Conservation (phyloP, 352 stramenopile genomes). For the Phytophthora megakarya region DNA sequence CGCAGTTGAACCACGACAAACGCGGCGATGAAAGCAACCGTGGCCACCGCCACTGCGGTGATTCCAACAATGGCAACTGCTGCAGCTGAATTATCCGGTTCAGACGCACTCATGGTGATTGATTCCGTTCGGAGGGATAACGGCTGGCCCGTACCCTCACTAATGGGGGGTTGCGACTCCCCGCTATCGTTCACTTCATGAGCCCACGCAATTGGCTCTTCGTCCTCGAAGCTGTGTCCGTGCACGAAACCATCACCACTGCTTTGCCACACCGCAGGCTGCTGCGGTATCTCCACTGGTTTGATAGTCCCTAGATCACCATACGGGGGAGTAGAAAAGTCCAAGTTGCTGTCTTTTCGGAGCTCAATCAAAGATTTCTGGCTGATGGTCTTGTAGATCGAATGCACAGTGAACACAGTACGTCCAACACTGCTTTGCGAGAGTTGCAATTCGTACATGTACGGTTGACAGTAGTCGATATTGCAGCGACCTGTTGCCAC, state of each 20-base stretch:
- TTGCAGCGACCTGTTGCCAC: constrained; percentile 43
- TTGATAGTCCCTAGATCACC: constrained; percentile 6
- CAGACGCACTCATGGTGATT: not conserved
- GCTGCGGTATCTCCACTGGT: not conserved
- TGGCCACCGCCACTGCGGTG: constrained; percentile 5
- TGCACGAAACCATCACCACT: not conserved
- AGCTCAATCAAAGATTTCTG: constrained; percentile 44
- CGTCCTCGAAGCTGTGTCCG: not conserved
- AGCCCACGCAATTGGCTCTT: constrained; percentile 22
- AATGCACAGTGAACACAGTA: constrained; percentile 43
- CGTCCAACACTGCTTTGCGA: constrained; percentile 35
- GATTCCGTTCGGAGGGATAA: constrained; percentile 9
- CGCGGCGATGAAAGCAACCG: constrained; percentile 2
- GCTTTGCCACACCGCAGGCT: constrained; percentile 3
- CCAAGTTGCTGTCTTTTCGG: constrained; percentile 41
- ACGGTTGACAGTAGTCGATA: constrained; percentile 49
- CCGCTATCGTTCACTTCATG: constrained; percentile 9
- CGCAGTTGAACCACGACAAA: constrained; percentile 1
- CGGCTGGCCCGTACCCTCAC: not conserved
- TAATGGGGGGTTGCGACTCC: not conserved
- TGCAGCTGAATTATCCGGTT: not conserved
- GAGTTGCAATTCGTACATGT: constrained; percentile 52
- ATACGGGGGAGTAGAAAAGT: constrained; percentile 16
- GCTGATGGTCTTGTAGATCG: constrained; percentile 42
- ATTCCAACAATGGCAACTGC: constrained; percentile 7